Evolutionary conservation across 176 grass and related monocot genomes (phyloP), one percentile per base, ranked within the genome.

Genomic region (maize (Zea mays)): DNA sequence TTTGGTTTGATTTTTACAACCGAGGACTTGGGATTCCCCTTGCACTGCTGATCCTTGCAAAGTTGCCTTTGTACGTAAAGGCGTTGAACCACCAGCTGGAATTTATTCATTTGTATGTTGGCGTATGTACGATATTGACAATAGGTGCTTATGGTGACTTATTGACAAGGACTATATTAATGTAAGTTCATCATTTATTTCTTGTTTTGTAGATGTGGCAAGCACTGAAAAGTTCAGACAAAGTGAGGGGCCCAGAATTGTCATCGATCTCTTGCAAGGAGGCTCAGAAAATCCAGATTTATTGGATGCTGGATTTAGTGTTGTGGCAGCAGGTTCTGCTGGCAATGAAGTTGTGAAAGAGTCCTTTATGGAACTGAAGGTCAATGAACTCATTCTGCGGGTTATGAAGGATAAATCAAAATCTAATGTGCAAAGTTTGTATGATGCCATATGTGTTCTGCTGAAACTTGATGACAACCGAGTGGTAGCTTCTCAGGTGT

Each of bases 341-440:
- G 87, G 85, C 47, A 91, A 94, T 85, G 95, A 98, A 94, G 85
- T 98, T 84, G 82, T 98, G 16, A 98, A 98, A 81, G 91, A 98
- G 65, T 86, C 80, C 74, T 92, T 94, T 68, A 94, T 98, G 87
- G 85, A 86, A 42, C 16, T 94, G 66, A 94, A 94, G 80, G 74
- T 92, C 21, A 85, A 92, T 85, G 85, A 92, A 35, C 41, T 92
- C 79, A 88, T 94, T 82, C 61, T 98, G n/a, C 49, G 88, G 62
- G 82, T 86, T 80, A 80, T 92, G 71, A 88, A 80, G 77, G 85
- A 88, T 47, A 62, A 86, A 52, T 81, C 79, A 5, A 90, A 86
- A 41, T 52, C 69, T 46, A 82, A 74, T 62, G 74, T 92, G 73
- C 81, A 76, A 55, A 86, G 85, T 79, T 78, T 98, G 69, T 98